phyloP scores from a whole-genome alignment of 345 rosid genomes.

The Eucalyptus polyanthemos region DNA sequence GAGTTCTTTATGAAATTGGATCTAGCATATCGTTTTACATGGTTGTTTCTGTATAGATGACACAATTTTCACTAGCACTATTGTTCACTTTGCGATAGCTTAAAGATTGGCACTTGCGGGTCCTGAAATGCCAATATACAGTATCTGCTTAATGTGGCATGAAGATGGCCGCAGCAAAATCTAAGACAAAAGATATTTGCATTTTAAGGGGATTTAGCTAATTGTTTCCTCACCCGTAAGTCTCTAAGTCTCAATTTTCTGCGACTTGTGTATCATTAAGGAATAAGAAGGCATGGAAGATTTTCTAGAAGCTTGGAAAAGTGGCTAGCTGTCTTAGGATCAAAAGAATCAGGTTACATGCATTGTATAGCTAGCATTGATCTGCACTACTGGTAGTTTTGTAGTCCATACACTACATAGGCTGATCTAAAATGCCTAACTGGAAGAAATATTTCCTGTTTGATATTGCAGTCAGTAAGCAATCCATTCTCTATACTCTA shows the following conservation, averaged over 20 bases:
- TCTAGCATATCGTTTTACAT: neutral
- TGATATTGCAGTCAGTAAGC: neutral
- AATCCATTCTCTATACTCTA: neutral
- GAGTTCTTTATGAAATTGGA: neutral
- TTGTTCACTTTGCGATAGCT: neutral
- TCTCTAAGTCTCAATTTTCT: neutral
- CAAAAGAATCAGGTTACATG: neutral
- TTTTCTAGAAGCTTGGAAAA: neutral
- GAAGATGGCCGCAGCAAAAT: neutral
- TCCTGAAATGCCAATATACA: neutral
- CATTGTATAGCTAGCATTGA: neutral
- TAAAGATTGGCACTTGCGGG: neutral
- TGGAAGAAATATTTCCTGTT: neutral
- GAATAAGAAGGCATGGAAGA: neutral
- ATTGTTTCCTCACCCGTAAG: neutral
- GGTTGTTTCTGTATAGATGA: neutral
- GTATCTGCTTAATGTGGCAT: neutral
- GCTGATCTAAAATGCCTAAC: neutral
- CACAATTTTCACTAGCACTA: neutral
- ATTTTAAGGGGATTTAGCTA: neutral
- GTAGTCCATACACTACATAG: neutral
- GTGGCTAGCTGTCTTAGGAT: neutral
- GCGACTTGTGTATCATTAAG: neutral
- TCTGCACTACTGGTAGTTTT: neutral
- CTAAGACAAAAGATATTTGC: neutral